Conservation (phyloP, 1,139 yeast species). For the Suhomyces bokatorum region DNA sequence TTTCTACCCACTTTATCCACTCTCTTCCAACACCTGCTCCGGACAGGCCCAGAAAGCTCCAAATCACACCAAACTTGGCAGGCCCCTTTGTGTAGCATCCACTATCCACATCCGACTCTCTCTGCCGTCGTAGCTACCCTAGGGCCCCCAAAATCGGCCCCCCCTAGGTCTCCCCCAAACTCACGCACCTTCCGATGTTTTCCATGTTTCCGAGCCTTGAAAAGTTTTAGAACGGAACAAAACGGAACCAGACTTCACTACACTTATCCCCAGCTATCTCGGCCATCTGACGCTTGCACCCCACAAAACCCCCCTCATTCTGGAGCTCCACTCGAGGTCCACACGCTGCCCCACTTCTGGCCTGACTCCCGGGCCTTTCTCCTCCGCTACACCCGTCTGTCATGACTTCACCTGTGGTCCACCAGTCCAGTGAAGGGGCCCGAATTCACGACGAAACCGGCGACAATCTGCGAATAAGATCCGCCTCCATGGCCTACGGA, state of each 20-base stretch:
- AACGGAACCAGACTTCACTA: conserved; percentile 7
- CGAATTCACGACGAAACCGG: background rate
- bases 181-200: conserved; percentile 2
- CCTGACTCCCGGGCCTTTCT: background rate
- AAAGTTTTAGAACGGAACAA: conserved; percentile 9
- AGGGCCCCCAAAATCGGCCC: background rate
- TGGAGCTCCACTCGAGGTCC: background rate
- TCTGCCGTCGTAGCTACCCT: background rate
- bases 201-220: conserved; percentile 7
- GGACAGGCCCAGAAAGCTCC: background rate
- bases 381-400: background rate
- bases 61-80: background rate
- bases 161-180: conserved; percentile 1
- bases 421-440: background rate
- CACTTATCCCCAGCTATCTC: background rate
- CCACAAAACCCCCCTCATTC: background rate
- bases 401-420: background rate
- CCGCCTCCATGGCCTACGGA: background rate
- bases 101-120: background rate
- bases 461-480: background rate
- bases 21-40: background rate
- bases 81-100: background rate
- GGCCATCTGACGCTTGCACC: background rate
- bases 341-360: background rate
- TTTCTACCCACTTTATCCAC: background rate